phyloP scores from a whole-genome alignment of 805 yeast genomes.

The Saturnispora ahearnii region DNA sequence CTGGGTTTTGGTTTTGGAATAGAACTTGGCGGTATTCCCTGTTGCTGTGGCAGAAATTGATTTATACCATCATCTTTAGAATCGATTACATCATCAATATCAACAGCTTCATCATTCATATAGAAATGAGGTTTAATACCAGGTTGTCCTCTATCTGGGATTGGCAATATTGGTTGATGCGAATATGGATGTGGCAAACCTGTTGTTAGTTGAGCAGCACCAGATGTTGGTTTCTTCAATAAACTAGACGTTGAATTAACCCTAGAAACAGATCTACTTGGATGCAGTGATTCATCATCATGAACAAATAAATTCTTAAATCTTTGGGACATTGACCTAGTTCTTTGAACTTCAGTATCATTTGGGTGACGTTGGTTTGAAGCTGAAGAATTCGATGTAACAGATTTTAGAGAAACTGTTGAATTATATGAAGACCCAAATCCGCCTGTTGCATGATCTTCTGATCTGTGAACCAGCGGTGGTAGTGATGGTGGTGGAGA shows the following conservation, averaged over 20 bases:
- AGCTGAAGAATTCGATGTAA: not conserved
- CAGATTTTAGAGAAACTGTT: not conserved
- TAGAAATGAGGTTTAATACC: not conserved
- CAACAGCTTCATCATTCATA: not conserved
- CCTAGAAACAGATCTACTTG: not conserved
- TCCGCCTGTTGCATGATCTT: not conserved
- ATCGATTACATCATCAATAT: constrained; percentile 1
- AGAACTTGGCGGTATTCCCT: not conserved
- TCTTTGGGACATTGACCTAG: constrained; percentile 25
- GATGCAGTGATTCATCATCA: constrained; percentile 4
- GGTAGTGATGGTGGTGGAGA: not conserved
- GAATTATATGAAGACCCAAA: not conserved
- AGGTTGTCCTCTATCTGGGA: constrained; percentile 12
- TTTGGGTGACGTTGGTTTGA: not conserved
- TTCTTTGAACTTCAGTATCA: constrained; percentile 12
- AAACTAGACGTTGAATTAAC: not conserved
- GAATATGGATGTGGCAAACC: not conserved
- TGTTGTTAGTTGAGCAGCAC: not conserved
- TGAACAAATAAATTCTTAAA: constrained; percentile 24
- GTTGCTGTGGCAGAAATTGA: not conserved
- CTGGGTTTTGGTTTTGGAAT: not conserved
- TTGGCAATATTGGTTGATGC: constrained; percentile 9
- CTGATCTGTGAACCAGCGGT: not conserved
- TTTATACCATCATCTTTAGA: not conserved
- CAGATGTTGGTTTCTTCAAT: not conserved